These are phyloP conservation scores for Ochetophila trinervis DNA, from an alignment of 306 rosid genomes.

Conservation along the genomic window DNA sequence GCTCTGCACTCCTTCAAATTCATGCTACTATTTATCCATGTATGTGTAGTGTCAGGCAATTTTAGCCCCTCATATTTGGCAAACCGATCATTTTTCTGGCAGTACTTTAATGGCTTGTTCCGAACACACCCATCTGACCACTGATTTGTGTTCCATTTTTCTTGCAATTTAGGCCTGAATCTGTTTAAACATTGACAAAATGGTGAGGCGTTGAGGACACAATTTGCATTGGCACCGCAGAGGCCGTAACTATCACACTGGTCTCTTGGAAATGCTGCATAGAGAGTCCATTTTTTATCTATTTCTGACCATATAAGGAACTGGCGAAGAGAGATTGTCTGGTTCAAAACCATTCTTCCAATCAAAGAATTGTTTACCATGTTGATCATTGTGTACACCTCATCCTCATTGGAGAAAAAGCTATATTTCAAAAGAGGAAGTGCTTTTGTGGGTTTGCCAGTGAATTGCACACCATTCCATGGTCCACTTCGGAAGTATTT, in stretches of 20 bases:
- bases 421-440: slow-evolving; percentile 8
- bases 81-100: slow-evolving; percentile 38
- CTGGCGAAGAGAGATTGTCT: slow-evolving; percentile 1
- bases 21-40: slow-evolving; percentile 42
- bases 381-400: slow-evolving; percentile 17
- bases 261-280: slow-evolving; percentile 26
- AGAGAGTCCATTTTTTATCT: slow-evolving; percentile 26
- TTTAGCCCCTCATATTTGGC: slow-evolving; percentile 23
- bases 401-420: slow-evolving; percentile 25
- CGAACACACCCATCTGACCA: slow-evolving; percentile 40
- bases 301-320: slow-evolving; percentile 22
- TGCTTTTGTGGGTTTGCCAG: slow-evolving; percentile 19
- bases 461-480: slow-evolving; percentile 35
- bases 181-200: slow-evolving; percentile 45
- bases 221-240: slow-evolving; percentile 41
- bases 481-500: slow-evolving; percentile 38
- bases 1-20: slow-evolving; percentile 43
- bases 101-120: slow-evolving; percentile 19
- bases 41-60: slow-evolving; percentile 45
- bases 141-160: slow-evolving; percentile 21
- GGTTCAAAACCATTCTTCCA: slow-evolving; percentile 30
- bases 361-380: slow-evolving; percentile 9
- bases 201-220: slow-evolving; percentile 20
- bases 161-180: slow-evolving; percentile 33
- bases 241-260: slow-evolving; percentile 32